A percentile compares a stretch with the other conserved stretches of the same genome.
phyloP scores from a whole-genome alignment of 768 basidiomycete genomes.

The Cystobasidium tubakii region DNA sequence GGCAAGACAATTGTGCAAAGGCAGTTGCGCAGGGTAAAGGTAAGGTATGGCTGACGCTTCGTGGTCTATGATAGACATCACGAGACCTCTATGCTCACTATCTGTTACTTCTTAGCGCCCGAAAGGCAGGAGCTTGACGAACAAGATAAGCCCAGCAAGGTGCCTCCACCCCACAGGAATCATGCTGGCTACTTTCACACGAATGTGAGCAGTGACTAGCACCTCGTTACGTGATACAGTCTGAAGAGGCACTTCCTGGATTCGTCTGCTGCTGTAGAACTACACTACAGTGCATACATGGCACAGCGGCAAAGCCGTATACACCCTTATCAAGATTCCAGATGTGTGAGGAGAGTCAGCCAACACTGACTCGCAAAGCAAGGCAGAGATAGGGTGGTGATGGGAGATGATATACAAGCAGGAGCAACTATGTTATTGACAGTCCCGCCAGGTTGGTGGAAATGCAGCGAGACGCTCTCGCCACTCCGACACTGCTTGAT shows the following conservation, averaged over 20 bases:
- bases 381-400: slow-evolving; percentile 11
- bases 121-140: neutral
- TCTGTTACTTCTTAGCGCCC: slow-evolving; percentile 15
- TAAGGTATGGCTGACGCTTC: neutral
- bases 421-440: slow-evolving; percentile 1
- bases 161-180: slow-evolving; percentile 8
- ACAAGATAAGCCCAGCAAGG: neutral
- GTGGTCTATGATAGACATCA: neutral
- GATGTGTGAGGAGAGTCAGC: neutral
- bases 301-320: slow-evolving; percentile 27
- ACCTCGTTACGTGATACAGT: too few species aligned
- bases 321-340: slow-evolving; percentile 12
- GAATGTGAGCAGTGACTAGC: neutral
- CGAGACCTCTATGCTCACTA: slow-evolving; percentile 10
- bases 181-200: slow-evolving; percentile 31
- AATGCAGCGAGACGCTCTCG: slow-evolving; percentile 24
- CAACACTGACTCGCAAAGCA: neutral
- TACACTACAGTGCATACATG: slow-evolving; percentile 22
- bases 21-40: neutral
- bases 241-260: too few species aligned
- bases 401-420: neutral
- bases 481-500: slow-evolving; percentile 4
- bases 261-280: neutral
- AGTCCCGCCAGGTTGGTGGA: slow-evolving; percentile 25
- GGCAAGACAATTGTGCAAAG: neutral